Evolutionary conservation across 805 yeast genomes (phyloP), one percentile per base, ranked within the genome.

Genomic region (Yarrowia osloensis): DNA sequence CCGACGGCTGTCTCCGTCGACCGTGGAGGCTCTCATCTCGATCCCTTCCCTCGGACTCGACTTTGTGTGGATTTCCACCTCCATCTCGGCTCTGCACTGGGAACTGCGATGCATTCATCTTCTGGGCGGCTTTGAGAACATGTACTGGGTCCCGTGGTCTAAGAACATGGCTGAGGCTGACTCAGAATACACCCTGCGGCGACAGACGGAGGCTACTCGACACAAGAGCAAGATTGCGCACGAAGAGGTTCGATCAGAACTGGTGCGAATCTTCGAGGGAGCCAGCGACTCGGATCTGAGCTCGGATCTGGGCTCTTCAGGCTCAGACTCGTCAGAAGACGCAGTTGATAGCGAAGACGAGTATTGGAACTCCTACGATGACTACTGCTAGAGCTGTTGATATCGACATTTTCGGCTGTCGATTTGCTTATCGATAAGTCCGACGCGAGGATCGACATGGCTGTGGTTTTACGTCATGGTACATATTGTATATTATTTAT

Each of bases 31-130:
- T 2, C 54, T 55, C 22, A 65, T 65, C 22, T 61, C 61, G 22
- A 57, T 67, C 1, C 24, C 52, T 2, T 52, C 39, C 2, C 39
- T 59, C 4, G 69, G 68, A 1, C 63, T 70, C 19, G 71, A 67
- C 31, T 69, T 72, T 31, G 61, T 72, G n/a, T 71, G 72, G 73
- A 73, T 70, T 42, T 71, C 73, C 13, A 54, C 57, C n/a, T 63
- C 70, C 5, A 70, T 71, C 11, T 28, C 47, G 7, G 29, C 40
- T 24, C 69, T 55, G 6, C 67, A 61, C 42, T 70, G 72, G 70
- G 66, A 59, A 31, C 68, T 72, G 47, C 42, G 61, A 28, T 50
- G 69, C 3, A 67, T 72, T 28, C 65, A 68, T 37, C 67, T 72
- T 33, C 47, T 47, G 19, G 72, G 70, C n/a, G 73, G 72, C 47